phyloP scores from a whole-genome alignment of 2,329 filamentous ascomycete species.

The Trichophyton verrucosum region DNA sequence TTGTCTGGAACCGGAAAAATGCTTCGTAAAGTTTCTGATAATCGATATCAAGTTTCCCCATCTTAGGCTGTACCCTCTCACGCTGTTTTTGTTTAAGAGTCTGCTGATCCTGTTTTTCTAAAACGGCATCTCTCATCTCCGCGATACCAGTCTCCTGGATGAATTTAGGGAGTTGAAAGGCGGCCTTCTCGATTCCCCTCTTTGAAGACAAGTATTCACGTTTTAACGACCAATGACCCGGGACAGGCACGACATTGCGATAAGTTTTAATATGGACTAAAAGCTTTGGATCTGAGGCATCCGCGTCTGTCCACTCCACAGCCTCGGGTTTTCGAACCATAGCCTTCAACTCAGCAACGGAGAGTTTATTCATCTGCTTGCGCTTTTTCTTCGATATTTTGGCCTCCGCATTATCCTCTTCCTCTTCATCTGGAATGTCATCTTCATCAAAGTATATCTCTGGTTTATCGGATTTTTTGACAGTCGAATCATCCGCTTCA shows the following conservation, averaged over 20 bases:
- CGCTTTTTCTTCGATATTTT: slow-evolving; percentile 90
- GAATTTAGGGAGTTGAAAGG: slow-evolving; percentile 86
- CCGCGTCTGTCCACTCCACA: slow-evolving; percentile 95
- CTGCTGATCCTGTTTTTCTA: slow-evolving; percentile 91
- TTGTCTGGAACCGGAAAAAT: slow-evolving; percentile 96
- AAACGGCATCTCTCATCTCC: slow-evolving; percentile 91
- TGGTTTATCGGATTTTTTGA: slow-evolving; percentile 63
- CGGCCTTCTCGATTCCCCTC: slow-evolving; percentile 87
- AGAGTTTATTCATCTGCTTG: slow-evolving; percentile 82
- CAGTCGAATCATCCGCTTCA: slow-evolving; percentile 49
- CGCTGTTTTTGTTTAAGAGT: slow-evolving; percentile 89
- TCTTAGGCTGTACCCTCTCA: slow-evolving; percentile 86
- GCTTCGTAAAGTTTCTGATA: slow-evolving; percentile 97
- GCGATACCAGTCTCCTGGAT: slow-evolving; percentile 95
- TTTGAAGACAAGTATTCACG: slow-evolving; percentile 96
- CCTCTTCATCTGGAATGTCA: slow-evolving; percentile 66
- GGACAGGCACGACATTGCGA: slow-evolving; percentile 90
- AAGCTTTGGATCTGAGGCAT: slow-evolving; percentile 74
- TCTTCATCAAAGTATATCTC: slow-evolving; percentile 75
- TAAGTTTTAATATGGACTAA: slow-evolving; percentile 91
- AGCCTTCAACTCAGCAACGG: slow-evolving; percentile 89
- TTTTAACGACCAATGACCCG: slow-evolving; percentile 88
- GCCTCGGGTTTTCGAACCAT: slow-evolving; percentile 82
- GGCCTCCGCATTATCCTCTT: slow-evolving; percentile 48
- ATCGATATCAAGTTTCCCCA: slow-evolving; percentile 95